Conservation (phyloP, 495 filamentous ascomycete genomes). For the Hypoxylon trugodes region DNA sequence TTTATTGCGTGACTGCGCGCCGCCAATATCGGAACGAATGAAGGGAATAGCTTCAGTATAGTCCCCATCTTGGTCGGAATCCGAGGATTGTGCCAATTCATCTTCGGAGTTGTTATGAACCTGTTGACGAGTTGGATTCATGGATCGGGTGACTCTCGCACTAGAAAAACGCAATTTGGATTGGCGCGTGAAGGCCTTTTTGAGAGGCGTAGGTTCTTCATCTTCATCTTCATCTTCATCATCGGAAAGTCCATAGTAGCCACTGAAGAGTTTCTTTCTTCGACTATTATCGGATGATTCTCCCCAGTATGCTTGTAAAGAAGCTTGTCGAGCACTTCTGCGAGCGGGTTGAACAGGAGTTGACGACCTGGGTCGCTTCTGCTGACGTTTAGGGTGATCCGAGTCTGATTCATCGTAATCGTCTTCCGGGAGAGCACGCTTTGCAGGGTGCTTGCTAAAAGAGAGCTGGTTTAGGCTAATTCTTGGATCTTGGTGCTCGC, state of each 20-base stretch:
- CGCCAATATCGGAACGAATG: slow-evolving; percentile 52
- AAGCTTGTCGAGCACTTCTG: slow-evolving; percentile 38
- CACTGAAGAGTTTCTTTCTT: background rate
- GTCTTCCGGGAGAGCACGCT: slow-evolving; percentile 36
- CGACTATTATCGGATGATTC: slow-evolving; percentile 17
- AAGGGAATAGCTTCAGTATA: slow-evolving; percentile 41
- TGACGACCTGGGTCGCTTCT: slow-evolving; percentile 4
- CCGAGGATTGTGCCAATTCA: slow-evolving; percentile 48
- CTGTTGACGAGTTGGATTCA: background rate
- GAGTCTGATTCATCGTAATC: slow-evolving; percentile 46
- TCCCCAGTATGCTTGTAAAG: slow-evolving; percentile 22
- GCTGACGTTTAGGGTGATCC: slow-evolving; percentile 8
- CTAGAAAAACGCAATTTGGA: background rate
- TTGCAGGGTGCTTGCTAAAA: slow-evolving; percentile 2
- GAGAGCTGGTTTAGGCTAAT: background rate
- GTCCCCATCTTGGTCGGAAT: slow-evolving; percentile 37
- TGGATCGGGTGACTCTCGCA: slow-evolving; percentile 29
- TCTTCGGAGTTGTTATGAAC: slow-evolving; percentile 51
- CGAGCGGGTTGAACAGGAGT: slow-evolving; percentile 19
- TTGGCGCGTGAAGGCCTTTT: background rate
- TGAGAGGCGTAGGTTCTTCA: background rate
- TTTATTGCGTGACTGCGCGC: slow-evolving; percentile 20
- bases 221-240: background rate
- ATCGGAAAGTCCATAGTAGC: slow-evolving; percentile 9
- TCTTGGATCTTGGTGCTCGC: slow-evolving; percentile 3